phyloP scores from a whole-genome alignment of 768 basidiomycete genomes.

The Coprinopsis strossmayeri region DNA sequence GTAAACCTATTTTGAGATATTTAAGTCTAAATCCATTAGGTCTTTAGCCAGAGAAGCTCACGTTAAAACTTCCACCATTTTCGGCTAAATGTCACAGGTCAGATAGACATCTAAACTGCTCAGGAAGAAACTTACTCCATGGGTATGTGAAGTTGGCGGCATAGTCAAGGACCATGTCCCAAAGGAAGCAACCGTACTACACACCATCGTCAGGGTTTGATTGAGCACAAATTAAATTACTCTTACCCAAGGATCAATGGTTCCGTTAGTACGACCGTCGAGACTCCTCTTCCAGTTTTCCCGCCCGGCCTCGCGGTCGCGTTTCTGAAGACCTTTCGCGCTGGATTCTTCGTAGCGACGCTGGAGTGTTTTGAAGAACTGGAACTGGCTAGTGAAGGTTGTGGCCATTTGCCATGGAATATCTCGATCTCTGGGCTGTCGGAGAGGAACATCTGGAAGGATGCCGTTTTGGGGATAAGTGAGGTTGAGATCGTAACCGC shows the following conservation, averaged over 20 bases:
- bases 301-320: conserved; percentile 14
- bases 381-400: conserved; percentile 17
- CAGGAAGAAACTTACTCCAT: conserved; percentile 33
- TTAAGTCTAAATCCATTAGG: background rate
- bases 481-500: conserved; percentile 60
- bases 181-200: conserved; percentile 59
- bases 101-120: background rate
- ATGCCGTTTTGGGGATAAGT: conserved; percentile 58
- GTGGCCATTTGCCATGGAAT: conserved; percentile 24
- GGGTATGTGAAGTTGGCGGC: conserved; percentile 68
- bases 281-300: conserved; percentile 43
- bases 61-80: conserved; percentile 28
- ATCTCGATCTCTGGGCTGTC: conserved; percentile 26
- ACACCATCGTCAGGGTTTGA: conserved; percentile 7
- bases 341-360: conserved; percentile 11
- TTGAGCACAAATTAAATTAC: background rate
- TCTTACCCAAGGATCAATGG: conserved; percentile 48
- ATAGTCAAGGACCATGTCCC: conserved; percentile 64
- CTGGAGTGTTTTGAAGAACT: conserved; percentile 15
- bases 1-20: conserved; percentile 23
- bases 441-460: conserved; percentile 38
- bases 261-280: conserved; percentile 41
- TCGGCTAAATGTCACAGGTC: background rate
- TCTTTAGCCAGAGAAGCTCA: conserved; percentile 9
- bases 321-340: conserved; percentile 3